Base-by-base conservation (phyloP, 768 basidiomycete genomes). In the Podaxis mareebaensis region DNA sequence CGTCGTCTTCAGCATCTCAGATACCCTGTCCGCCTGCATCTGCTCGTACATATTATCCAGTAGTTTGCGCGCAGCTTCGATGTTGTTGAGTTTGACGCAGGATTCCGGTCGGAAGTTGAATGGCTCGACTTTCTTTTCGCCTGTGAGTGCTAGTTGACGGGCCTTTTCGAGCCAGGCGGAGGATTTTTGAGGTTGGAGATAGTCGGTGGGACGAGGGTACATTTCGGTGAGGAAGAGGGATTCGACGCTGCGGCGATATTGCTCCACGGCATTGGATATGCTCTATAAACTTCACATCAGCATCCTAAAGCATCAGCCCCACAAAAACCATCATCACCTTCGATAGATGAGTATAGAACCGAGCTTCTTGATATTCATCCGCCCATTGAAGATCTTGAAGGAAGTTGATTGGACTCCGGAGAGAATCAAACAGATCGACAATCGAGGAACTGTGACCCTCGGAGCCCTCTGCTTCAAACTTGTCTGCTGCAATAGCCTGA, bases 21-120 rank as follows among this genome's bases (percentile, higher is more conserved):
- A 84, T 63, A 95, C 84, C 70, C 88, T 88, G 78, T 99, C 97
- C 0, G 90, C 94, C 62, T 95, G 84, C 81, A 97, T 88, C 69
- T 94, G 90, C 56, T 84, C 88, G 74, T 98, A 99, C 85, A 99
- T 91, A 65, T 91, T 93, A 74, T 99, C 97, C 65, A 99, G 83
- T 53, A 97, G 82, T 64, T 87, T 87, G 33, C 95, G 87, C 1
- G 96, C 95, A 11, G 93, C 91, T 68, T 96, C 95, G 66, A 99
- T 88, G 74, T 98, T 98, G 80, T 99, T 99, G 56, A 99, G 83
- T 79, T 98, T 98, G 73, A 99, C 93, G 70, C 96, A 98, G 0
- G 94, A 95, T 78, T 96, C 87, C 0, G 95, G 85, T 55, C 85
- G 88, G 79, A 99, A 99, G 70, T 95, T 93, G 81, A 96, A 99